A percentile compares a stretch with the other conserved stretches of the same genome.
Evolutionary conservation across 1,139 yeast species (phyloP).

Genomic region (Keqinozyma sinolaborantium): DNA sequence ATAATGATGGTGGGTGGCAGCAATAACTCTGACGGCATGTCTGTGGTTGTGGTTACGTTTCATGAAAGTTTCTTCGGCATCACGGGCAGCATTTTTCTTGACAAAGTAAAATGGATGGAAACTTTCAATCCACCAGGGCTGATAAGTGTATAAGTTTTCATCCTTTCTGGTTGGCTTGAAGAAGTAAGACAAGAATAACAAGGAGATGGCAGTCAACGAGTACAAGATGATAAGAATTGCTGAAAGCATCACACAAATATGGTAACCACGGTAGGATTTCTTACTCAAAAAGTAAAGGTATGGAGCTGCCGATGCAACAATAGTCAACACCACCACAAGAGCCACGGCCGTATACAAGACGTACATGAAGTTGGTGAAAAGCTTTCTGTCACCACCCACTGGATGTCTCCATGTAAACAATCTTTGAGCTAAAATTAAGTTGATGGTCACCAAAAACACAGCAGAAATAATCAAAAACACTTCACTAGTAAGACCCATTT

Average conservation of each 20-base stretch:
- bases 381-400: slow-evolving; percentile 38
- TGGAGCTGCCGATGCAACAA: slow-evolving; percentile 33
- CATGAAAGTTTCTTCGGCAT: slow-evolving; percentile 41
- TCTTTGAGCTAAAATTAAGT: slow-evolving; percentile 41
- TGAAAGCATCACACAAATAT: slow-evolving; percentile 27
- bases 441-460: slow-evolving; percentile 31
- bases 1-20: slow-evolving; percentile 42
- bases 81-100: slow-evolving; percentile 31
- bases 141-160: slow-evolving; percentile 41
- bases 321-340: slow-evolving; percentile 28
- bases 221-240: slow-evolving; percentile 29
- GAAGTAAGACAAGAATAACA: slow-evolving; percentile 36
- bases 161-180: slow-evolving; percentile 41
- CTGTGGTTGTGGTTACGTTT: slow-evolving; percentile 42
- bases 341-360: slow-evolving; percentile 26
- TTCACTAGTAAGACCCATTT: slow-evolving; percentile 30
- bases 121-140: slow-evolving; percentile 48
- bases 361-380: slow-evolving; percentile 36
- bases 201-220: slow-evolving; percentile 32
- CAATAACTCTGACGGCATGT: slow-evolving; percentile 42
- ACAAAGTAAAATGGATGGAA: slow-evolving; percentile 43
- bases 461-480: slow-evolving; percentile 33
- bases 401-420: slow-evolving; percentile 48
- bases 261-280: slow-evolving; percentile 18
- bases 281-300: slow-evolving; percentile 26